Base-by-base conservation (phyloP, 352 stramenopile genomes). In the Phytophthora macrochlamydospora region DNA sequence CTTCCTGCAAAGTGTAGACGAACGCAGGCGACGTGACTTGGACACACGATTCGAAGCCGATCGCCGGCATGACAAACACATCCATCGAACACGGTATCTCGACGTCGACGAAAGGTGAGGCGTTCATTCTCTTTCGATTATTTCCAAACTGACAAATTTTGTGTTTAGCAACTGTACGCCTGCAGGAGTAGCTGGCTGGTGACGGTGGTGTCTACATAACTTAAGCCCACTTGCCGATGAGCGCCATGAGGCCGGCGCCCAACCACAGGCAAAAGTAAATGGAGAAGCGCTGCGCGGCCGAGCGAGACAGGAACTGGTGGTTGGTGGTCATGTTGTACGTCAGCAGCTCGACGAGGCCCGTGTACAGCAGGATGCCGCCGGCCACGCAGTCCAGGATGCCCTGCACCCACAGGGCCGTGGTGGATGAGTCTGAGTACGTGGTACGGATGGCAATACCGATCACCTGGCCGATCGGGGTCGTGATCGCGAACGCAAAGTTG, bases 301-400 rank as follows among this genome's bases (percentile, higher is more conserved):
- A 60, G 4, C 72, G 69, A 29, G 54, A 68, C 46, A 88, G 65
- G 67, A 94, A 91, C 51, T 81, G 69, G 5, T 68, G 40, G 68
- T 90, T 92, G 13, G 56, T 85, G 44, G 82, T 91, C 71, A 92
- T 81, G 67, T 90, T 83, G 73, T 89, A 81, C 61, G 83, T 86
- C 58, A 93, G 58, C 32, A 91, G 61, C 59, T 89, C 75, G 29
- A 91, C 77, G 24, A 91, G 58, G 32, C 82, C 18, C 18, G 18
- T 24, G 18, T 24, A 24, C 18, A 24, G 18, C 18, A 24, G 18
- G 18, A 24, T 24, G 18, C 18, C 18, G 18, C 18, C 18, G 18
- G 18, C 18, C 18, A 24, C 18, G 18, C 18, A 24, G 18, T 91
- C 73, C 33, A 93, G 68, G 31, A 84, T 73, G 12, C 81, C 83